These are phyloP conservation scores for Dinochytrium kinnereticum DNA, from an alignment of 371 early-diverging fungal species.

Conservation along the genomic window DNA sequence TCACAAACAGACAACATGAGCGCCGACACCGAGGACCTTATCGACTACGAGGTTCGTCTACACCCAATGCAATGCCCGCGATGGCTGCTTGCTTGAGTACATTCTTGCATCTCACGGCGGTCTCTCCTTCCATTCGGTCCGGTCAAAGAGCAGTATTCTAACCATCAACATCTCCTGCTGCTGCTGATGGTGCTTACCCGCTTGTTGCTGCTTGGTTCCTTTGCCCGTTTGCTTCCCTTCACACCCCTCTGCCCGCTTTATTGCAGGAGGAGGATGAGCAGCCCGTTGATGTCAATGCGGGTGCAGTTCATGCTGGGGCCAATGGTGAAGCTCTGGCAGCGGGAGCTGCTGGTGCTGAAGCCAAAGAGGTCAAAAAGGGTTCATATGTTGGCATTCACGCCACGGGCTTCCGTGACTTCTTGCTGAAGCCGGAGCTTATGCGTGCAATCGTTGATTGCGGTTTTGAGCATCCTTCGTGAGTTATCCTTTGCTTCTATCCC, in stretches of 20 bases:
- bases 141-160: too few relatives aligned
- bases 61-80: background rate
- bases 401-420: constrained; percentile 98
- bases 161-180: too few relatives aligned
- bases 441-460: constrained; percentile 97
- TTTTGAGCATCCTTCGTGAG: constrained; percentile 98
- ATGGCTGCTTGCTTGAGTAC: background rate
- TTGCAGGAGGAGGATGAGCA: constrained; percentile 47
- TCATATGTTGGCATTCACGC: constrained; percentile 97
- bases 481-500: constrained; percentile 46
- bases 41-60: constrained; percentile 87
- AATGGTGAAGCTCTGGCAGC: constrained; percentile 38
- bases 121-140: too few relatives aligned
- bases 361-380: constrained; percentile 90
- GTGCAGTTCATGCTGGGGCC: constrained; percentile 45
- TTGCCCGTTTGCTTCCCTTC: too few relatives aligned
- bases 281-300: constrained; percentile 31
- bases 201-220: too few relatives aligned
- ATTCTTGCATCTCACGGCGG: too few relatives aligned
- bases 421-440: constrained; percentile 93
- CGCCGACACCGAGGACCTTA: constrained; percentile 81
- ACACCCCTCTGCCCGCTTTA: too few relatives aligned
- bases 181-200: too few relatives aligned
- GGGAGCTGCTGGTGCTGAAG: constrained; percentile 53
- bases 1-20: background rate